Evolutionary conservation across 768 basidiomycete genomes (phyloP).

Genomic region (Serendipita sp.): DNA sequence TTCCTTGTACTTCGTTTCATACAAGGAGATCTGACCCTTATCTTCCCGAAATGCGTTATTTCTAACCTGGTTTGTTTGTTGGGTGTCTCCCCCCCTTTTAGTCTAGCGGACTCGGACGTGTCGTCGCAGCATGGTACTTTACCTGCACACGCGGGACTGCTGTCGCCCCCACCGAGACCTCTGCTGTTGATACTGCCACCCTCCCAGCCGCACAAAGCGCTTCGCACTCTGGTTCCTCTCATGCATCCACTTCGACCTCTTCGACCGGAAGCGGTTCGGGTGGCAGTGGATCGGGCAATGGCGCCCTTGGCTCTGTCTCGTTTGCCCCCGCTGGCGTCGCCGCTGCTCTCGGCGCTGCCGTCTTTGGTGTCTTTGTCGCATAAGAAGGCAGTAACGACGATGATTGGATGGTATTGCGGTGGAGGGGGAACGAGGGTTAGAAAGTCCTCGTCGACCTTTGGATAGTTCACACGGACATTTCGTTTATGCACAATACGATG

Average conservation of each 20-base stretch:
- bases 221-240: conserved; percentile 11
- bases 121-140: conserved; percentile 56
- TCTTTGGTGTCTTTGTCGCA: conserved; percentile 16
- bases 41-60: no score
- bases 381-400: background rate
- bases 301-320: background rate
- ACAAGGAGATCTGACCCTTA: no score
- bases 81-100: conserved; percentile 15
- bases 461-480: no score
- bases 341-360: conserved; percentile 32
- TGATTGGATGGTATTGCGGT: no score
- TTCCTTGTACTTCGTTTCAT: no score
- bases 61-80: no score
- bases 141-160: conserved; percentile 49
- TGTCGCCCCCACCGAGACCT: conserved; percentile 36
- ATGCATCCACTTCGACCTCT: conserved; percentile 8
- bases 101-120: conserved; percentile 37
- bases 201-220: conserved; percentile 20
- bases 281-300: background rate
- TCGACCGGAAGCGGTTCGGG: background rate
- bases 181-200: conserved; percentile 50
- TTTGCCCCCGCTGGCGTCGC: background rate
- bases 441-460: no score
- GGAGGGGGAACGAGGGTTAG: no score
- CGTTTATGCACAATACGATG: no score